These are phyloP conservation scores for Boehmeria nivea DNA, from an alignment of 306 rosid species.

Conservation along the genomic window DNA sequence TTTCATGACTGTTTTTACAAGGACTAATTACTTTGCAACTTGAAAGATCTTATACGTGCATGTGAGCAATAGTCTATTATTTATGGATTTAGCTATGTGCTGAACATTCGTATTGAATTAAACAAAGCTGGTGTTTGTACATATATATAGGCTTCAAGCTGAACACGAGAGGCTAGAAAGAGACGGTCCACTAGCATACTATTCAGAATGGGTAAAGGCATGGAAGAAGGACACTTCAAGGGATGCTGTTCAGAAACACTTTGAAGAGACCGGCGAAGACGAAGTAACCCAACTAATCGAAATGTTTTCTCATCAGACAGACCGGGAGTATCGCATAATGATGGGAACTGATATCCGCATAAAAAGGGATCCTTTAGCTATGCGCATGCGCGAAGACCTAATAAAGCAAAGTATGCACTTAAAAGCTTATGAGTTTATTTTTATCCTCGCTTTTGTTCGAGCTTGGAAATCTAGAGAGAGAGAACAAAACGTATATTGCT, in stretches of 20 bases:
- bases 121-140: no score
- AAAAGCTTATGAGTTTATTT: slow-evolving; percentile 29
- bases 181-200: slow-evolving; percentile 66
- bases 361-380: slow-evolving; percentile 86
- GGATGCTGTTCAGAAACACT: slow-evolving; percentile 83
- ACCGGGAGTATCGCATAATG: slow-evolving; percentile 87
- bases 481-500: no score
- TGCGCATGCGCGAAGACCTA: slow-evolving; percentile 90
- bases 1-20: slow-evolving; percentile 3
- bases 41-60: no score
- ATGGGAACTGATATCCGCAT: slow-evolving; percentile 96
- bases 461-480: no score
- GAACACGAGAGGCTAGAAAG: slow-evolving; percentile 66
- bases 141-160: slow-evolving; percentile 67
- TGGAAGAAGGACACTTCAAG: slow-evolving; percentile 84
- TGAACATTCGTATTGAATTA: no score
- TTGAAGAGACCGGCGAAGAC: slow-evolving; percentile 90
- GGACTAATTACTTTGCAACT: slow-evolving; percentile 18
- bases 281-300: slow-evolving; percentile 74
- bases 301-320: slow-evolving; percentile 84
- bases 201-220: slow-evolving; percentile 92
- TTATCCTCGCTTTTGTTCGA: no score
- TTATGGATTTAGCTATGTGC: no score
- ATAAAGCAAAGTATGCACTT: slow-evolving; percentile 85
- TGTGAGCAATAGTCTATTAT: no score